Base-by-base conservation (phyloP, 768 basidiomycete species). In the Chalciporus sphaerocephalus region DNA sequence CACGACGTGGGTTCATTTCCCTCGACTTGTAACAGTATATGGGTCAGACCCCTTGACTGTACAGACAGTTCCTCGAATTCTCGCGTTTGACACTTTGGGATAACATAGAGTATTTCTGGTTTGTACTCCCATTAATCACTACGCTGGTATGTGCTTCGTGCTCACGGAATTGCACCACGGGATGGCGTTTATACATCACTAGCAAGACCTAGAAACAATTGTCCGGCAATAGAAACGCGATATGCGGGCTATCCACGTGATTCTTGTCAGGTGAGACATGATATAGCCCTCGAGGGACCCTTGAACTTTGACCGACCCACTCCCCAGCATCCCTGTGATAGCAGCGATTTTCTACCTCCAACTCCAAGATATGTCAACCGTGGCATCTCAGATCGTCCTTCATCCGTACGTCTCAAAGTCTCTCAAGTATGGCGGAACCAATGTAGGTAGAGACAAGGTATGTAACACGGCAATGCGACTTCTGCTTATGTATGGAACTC, bases 371-470 rank as follows among this genome's bases (percentile, higher is more conserved):
- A 65, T 68, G 65, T 53, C 65, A 6, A 51, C 50, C 71, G 61
- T 80, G 40, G 83, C 83, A 18, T 80, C 85, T 16, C 88, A 93
- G 58, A 60, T 95, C 51, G 74, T 97, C 46, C 78, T 97, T 36
- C 92, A 97, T 57, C 95, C 95, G 8, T 70, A 76, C 1, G 74
- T 91, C 24, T 85, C 86, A 27, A 80, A 86, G 51, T 68, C 79
- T 20, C 71, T 97, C 62, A 89, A 85, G 61, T 81, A 87, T 39
- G 78, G 84, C 38, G 75, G 76, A 16, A 92, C 92, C 0, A 96
- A 90, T 13, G 61, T 87, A 24, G 95, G 93, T 9, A 75, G 93
- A 39, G 95, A 97, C 74, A 97, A 99, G 83, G 92, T 82, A 55
- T 45, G 65, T 46, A 30, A 32, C 10, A 5, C 11, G 6, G 30